A percentile compares a stretch with the other conserved stretches of the same genome.
These are phyloP conservation scores for Capniomyces stellatus DNA, from an alignment of 371 early-diverging fungal genomes.

Conservation along the genomic window DNA sequence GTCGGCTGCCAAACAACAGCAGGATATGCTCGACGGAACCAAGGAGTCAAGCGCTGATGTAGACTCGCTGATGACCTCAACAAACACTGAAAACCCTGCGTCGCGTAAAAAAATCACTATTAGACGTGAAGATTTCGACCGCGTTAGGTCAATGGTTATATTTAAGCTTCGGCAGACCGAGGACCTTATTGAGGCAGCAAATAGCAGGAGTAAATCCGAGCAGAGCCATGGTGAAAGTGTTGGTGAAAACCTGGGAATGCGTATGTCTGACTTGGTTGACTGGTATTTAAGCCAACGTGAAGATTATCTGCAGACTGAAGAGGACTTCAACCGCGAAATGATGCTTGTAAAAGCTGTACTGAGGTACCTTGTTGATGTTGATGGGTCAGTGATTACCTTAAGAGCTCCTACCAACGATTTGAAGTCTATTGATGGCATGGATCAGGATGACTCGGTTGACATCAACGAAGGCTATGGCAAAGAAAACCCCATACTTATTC, in stretches of 20 bases:
- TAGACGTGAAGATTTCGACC: slow-evolving; percentile 59
- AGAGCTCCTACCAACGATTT: slow-evolving; percentile 12
- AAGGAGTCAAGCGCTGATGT: slow-evolving; percentile 7
- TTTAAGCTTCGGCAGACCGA: slow-evolving; percentile 35
- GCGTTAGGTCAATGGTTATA: slow-evolving; percentile 50
- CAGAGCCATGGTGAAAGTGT: neutral
- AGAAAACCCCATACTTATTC: slow-evolving; percentile 32
- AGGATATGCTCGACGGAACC: neutral
- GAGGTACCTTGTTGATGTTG: slow-evolving; percentile 50
- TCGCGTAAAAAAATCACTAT: slow-evolving; percentile 24
- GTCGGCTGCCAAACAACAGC: neutral
- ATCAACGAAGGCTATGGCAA: slow-evolving; percentile 1
- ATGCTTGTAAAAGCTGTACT: slow-evolving; percentile 59
- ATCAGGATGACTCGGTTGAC: neutral
- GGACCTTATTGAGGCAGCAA: slow-evolving; percentile 3
- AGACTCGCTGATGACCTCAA: slow-evolving; percentile 6
- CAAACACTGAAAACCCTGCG: neutral
- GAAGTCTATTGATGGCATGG: slow-evolving; percentile 7
- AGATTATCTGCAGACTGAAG: slow-evolving; percentile 45
- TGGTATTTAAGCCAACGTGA: slow-evolving; percentile 70
- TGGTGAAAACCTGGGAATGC: slow-evolving; percentile 30
- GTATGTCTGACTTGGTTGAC: slow-evolving; percentile 48
- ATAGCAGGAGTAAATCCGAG: neutral
- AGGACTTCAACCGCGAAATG: slow-evolving; percentile 43
- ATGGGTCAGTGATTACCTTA: slow-evolving; percentile 30